A percentile compares a stretch with the other conserved stretches of the same genome.
Conservation (phyloP, 495 filamentous ascomycete genomes). For the Penicillium cosmopolitanum region DNA sequence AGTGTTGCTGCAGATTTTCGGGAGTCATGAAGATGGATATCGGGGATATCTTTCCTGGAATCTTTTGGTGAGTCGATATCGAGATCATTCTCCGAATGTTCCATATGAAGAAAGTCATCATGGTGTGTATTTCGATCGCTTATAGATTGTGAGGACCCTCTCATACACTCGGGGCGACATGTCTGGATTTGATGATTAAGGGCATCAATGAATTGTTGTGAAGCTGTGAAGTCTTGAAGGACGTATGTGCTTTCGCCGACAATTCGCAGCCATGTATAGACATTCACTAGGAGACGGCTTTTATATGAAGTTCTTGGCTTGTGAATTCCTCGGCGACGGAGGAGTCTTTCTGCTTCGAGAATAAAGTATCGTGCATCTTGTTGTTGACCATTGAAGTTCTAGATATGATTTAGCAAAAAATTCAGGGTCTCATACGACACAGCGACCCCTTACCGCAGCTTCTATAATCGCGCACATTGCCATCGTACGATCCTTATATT, state of each 20-base stretch:
- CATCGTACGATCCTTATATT: constrained; percentile 42
- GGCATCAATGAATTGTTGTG: constrained; percentile 19
- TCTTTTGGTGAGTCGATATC: constrained; percentile 35
- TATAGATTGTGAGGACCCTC: not conserved
- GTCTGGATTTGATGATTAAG: constrained; percentile 17
- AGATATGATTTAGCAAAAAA: not conserved
- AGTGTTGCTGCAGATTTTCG: constrained; percentile 23
- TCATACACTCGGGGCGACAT: not conserved
- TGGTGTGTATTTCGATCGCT: constrained; percentile 15
- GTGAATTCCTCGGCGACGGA: constrained; percentile 28
- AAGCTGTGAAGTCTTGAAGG: constrained; percentile 24
- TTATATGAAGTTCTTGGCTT: constrained; percentile 30
- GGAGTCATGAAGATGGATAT: constrained; percentile 33
- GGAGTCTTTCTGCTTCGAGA: constrained; percentile 29
- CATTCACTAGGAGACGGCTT: constrained; percentile 28
- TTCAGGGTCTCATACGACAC: not conserved
- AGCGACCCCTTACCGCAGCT: constrained; percentile 26
- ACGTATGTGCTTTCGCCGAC: constrained; percentile 35
- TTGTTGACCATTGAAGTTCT: constrained; percentile 25
- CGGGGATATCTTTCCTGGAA: constrained; percentile 12
- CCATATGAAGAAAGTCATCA: constrained; percentile 31
- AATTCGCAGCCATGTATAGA: constrained; percentile 34
- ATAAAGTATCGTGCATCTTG: constrained; percentile 29
- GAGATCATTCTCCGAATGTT: constrained; percentile 30
- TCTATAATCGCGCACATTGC: constrained; percentile 31